Percentiles rank a stretch among this genome's conserved stretches.
These are phyloP conservation scores for Penicillium fimorum DNA, from an alignment of 495 filamentous ascomycete species.

Conservation along the genomic window DNA sequence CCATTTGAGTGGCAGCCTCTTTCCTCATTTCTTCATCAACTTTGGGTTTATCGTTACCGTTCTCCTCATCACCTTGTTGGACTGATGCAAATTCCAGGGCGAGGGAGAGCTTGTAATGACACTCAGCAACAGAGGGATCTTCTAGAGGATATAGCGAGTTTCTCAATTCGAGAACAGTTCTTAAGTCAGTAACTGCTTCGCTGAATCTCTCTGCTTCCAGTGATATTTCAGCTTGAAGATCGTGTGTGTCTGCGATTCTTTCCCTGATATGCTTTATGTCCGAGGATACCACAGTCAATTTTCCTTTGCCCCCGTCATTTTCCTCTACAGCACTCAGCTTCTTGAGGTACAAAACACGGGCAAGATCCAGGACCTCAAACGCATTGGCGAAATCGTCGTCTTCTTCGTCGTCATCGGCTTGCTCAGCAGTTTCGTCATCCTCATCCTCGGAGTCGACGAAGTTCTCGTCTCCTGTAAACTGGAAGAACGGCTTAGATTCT, in stretches of 20 bases:
- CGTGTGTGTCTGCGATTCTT: conserved; percentile 84
- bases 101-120: conserved; percentile 91
- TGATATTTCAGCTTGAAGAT: conserved; percentile 89
- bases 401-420: conserved; percentile 60
- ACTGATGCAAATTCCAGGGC: conserved; percentile 90
- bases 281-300: conserved; percentile 51
- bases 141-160: conserved; percentile 71
- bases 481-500: conserved; percentile 72
- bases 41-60: conserved; percentile 30
- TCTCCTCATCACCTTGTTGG: conserved; percentile 54
- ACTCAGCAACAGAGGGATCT: conserved; percentile 83
- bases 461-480: conserved; percentile 92
- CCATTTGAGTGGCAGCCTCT: conserved; percentile 74
- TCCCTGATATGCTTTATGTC: conserved; percentile 67
- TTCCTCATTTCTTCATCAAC: conserved; percentile 69
- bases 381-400: conserved; percentile 90
- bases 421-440: conserved; percentile 51
- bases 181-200: conserved; percentile 76
- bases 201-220: conserved; percentile 88
- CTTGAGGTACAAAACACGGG: conserved; percentile 73
- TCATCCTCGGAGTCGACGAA: conserved; percentile 77
- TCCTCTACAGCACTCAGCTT: conserved; percentile 56
- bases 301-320: conserved; percentile 40
- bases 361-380: conserved; percentile 88
- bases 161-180: conserved; percentile 72